phyloP scores from a whole-genome alignment of 2,329 filamentous ascomycete species.

The Gnomoniopsis sp. region DNA sequence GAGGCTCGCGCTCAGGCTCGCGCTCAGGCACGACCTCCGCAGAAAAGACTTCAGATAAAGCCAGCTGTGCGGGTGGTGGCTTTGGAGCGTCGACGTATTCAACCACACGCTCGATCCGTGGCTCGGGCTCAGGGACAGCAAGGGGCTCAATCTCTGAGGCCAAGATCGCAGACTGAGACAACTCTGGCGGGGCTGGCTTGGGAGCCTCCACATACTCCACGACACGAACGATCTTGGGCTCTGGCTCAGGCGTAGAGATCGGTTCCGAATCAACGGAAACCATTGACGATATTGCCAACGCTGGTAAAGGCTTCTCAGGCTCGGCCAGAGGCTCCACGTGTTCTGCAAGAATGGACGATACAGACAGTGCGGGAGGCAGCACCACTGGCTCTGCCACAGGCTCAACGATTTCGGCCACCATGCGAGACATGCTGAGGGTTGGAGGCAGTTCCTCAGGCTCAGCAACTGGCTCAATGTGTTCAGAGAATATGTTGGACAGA shows the following conservation, averaged over 20 bases:
- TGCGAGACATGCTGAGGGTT: conserved; percentile 18
- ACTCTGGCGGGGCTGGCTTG: conserved; percentile 9
- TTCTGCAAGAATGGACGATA: conserved; percentile 14
- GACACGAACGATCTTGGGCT: conserved; percentile 1
- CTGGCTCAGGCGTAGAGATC: conserved; percentile 13
- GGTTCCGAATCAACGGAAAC: conserved; percentile 19
- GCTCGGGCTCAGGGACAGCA: conserved; percentile 17
- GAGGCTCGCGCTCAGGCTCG: conserved; percentile 18
- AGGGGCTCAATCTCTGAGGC: conserved; percentile 19
- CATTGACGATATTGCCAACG: conserved; percentile 22
- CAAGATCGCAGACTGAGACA: conserved; percentile 14
- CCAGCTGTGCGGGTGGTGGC: conserved; percentile 22
- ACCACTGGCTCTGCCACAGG: conserved; percentile 28
- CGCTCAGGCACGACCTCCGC: conserved; percentile 19
- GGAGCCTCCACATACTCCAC: conserved; percentile 7
- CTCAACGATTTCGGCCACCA: conserved; percentile 24
- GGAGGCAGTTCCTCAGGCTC: conserved; percentile 20
- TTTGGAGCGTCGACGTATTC: conserved; percentile 17
- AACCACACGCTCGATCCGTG: conserved; percentile 14
- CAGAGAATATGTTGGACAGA: conserved; percentile 27
- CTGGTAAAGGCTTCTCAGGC: conserved; percentile 16
- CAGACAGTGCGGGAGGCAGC: conserved; percentile 18
- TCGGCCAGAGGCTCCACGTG: conserved; percentile 13
- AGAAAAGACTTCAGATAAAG: conserved; percentile 13
- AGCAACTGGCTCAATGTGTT: conserved; percentile 25